Percentiles rank a stretch among this genome's conserved stretches.
These are phyloP conservation scores for Saturnispora besseyi DNA, from an alignment of 805 yeast species.

Conservation along the genomic window DNA sequence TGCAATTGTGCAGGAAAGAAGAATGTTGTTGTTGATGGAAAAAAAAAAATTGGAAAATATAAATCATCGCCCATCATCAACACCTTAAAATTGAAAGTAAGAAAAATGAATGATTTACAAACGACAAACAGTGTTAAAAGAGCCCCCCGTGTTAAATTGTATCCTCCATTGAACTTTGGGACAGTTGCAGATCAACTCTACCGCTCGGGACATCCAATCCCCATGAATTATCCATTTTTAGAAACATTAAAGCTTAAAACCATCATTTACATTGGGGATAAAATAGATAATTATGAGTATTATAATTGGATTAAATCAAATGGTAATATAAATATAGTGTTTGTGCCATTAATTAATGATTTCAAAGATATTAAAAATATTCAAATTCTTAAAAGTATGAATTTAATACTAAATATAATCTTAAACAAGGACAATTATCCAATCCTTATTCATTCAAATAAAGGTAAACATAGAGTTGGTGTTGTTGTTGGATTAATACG, in stretches of 20 bases:
- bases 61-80: too few species aligned
- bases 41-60: too few species aligned
- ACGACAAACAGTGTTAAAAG: not conserved
- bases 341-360: slow-evolving; percentile 36
- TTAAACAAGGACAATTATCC: slow-evolving; percentile 71
- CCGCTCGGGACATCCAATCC: slow-evolving; percentile 91
- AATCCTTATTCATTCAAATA: slow-evolving; percentile 81
- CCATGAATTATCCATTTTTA: slow-evolving; percentile 72
- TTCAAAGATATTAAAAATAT: not conserved
- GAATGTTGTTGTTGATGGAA: too few species aligned
- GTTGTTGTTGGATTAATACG: slow-evolving; percentile 88
- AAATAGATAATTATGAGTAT: slow-evolving; percentile 55
- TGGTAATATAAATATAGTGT: slow-evolving; percentile 37
- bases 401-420: slow-evolving; percentile 46
- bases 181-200: slow-evolving; percentile 82
- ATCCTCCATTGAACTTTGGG: slow-evolving; percentile 89
- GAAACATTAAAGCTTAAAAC: slow-evolving; percentile 63
- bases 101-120: not conserved
- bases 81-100: too few species aligned
- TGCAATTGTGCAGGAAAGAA: too few species aligned
- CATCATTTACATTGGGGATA: slow-evolving; percentile 78
- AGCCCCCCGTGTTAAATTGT: slow-evolving; percentile 25
- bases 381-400: slow-evolving; percentile 39
- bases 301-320: slow-evolving; percentile 50
- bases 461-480: slow-evolving; percentile 96